Conservation (phyloP, 345 rosid species). For the Lumnitzera littorea region DNA sequence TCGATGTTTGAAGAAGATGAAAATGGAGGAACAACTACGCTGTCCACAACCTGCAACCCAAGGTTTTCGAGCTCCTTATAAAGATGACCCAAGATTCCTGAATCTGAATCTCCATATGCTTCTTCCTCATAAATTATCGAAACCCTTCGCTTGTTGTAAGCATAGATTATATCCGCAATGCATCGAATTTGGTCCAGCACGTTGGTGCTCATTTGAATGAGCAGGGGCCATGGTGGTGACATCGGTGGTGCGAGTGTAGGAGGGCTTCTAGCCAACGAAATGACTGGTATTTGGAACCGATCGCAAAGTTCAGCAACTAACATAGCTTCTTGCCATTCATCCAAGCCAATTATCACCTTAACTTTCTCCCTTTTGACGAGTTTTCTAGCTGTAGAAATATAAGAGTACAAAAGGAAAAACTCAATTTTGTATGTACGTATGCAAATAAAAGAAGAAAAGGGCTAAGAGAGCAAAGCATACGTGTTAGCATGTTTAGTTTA, state of each 20-base stretch:
- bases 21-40: constrained; percentile 29
- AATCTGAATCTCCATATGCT: constrained; percentile 21
- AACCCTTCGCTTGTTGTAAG: constrained; percentile 32
- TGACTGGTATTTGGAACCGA: constrained; percentile 27
- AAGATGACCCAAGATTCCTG: constrained; percentile 16
- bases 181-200: constrained; percentile 27
- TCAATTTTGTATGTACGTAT: not conserved
- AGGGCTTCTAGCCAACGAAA: constrained; percentile 30
- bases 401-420: not conserved
- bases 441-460: not conserved
- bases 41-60: constrained; percentile 30
- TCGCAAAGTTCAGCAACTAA: constrained; percentile 31
- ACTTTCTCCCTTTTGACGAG: constrained; percentile 29
- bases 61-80: constrained; percentile 20
- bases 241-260: not conserved
- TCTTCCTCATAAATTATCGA: constrained; percentile 32
- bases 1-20: constrained; percentile 18
- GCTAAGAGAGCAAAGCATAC: not conserved
- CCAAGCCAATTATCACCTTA: constrained; percentile 36
- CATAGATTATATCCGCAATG: constrained; percentile 25
- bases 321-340: constrained; percentile 39
- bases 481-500: too few relatives aligned
- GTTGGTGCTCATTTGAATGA: constrained; percentile 25
- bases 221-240: constrained; percentile 28
- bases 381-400: constrained; percentile 23